These are phyloP conservation scores for Leccinum disarticulatum DNA, from an alignment of 768 basidiomycete species.

Conservation along the genomic window DNA sequence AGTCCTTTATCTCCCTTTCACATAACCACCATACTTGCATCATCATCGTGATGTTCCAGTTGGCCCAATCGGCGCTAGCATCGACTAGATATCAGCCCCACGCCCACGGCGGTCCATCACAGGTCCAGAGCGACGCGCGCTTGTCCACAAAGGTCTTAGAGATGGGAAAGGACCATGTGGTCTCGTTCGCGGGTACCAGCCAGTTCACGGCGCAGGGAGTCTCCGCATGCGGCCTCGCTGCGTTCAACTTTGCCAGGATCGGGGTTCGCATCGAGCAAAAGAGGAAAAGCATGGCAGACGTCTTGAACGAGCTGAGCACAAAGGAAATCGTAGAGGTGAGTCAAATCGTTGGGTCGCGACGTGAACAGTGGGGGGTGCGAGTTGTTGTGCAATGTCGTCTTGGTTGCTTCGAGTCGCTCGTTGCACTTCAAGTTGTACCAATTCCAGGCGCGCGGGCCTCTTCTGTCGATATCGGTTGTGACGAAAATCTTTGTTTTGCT, in stretches of 20 bases:
- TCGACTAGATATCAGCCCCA: background rate
- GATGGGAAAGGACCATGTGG: conserved; percentile 36
- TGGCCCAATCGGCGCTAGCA: background rate
- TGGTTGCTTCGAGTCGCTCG: background rate
- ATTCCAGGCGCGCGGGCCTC: background rate
- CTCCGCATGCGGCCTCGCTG: conserved; percentile 67
- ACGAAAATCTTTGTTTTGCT: background rate
- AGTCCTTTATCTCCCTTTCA: background rate
- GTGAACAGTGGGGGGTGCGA: background rate
- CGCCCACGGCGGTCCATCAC: background rate
- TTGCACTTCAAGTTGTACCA: too few relatives aligned
- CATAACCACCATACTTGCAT: background rate
- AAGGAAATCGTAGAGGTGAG: conserved; percentile 28
- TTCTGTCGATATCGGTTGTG: background rate
- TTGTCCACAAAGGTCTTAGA: conserved; percentile 19
- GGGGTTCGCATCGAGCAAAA: conserved; percentile 36
- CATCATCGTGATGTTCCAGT: conserved; percentile 8
- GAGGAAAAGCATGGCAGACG: conserved; percentile 6
- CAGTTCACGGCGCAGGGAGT: conserved; percentile 50
- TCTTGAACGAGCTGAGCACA: conserved; percentile 24
- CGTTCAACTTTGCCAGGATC: conserved; percentile 60
- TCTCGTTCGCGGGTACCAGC: conserved; percentile 51
- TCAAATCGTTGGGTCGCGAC: background rate
- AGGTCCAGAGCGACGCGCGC: background rate
- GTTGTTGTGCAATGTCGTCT: background rate